These are phyloP conservation scores for Geotrichum armillariae DNA, from an alignment of 1,139 yeast species.

Conservation along the genomic window DNA sequence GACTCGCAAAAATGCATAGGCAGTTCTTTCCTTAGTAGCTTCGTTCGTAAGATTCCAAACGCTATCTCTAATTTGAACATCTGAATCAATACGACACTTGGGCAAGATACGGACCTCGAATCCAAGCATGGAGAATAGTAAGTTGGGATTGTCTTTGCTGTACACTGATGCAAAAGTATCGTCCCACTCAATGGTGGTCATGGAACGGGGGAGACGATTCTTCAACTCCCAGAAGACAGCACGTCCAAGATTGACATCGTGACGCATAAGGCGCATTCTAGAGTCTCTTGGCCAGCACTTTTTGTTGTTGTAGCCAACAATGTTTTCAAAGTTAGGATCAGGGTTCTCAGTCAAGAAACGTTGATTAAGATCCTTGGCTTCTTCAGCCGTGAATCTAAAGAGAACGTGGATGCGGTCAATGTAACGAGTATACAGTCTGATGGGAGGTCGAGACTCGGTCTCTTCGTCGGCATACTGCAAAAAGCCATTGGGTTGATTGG, in stretches of 20 bases:
- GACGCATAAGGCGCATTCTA: constrained; percentile 87
- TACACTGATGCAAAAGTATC: constrained; percentile 84
- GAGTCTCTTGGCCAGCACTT: constrained; percentile 95
- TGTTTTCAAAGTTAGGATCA: constrained; percentile 85
- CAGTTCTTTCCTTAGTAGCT: constrained; percentile 78
- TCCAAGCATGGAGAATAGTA: constrained; percentile 89
- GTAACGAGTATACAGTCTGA: constrained; percentile 78
- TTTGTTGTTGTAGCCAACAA: constrained; percentile 85
- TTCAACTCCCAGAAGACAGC: constrained; percentile 92
- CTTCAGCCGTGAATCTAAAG: constrained; percentile 71
- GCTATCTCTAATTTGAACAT: constrained; percentile 58
- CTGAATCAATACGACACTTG: constrained; percentile 53
- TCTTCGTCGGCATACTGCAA: constrained; percentile 63
- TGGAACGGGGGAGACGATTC: constrained; percentile 73
- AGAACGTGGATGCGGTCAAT: constrained; percentile 79
- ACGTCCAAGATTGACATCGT: constrained; percentile 88
- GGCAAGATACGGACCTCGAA: constrained; percentile 92
- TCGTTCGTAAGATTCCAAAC: constrained; percentile 87
- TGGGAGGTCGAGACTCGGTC: constrained; percentile 68
- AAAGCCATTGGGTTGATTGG: constrained; percentile 67
- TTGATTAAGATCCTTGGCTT: constrained; percentile 72
- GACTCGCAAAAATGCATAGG: constrained; percentile 84
- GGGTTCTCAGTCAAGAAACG: constrained; percentile 83
- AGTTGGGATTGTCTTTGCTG: constrained; percentile 84
- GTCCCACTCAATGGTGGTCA: constrained; percentile 77